phyloP scores from a whole-genome alignment of 139 green algal species.

The Coccomyxa sp. region DNA sequence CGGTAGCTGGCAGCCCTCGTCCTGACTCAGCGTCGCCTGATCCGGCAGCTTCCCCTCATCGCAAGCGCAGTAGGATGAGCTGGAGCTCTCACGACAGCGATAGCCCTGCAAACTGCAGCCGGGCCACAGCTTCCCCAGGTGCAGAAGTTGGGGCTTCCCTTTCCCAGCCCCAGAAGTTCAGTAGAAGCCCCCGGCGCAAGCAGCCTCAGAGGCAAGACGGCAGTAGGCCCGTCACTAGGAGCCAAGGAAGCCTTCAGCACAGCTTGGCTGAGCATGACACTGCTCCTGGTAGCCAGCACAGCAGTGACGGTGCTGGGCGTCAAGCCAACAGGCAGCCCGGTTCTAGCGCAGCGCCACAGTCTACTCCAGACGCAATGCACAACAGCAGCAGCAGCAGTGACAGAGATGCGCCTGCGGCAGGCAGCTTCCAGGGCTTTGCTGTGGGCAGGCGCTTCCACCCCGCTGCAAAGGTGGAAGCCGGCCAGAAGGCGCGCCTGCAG shows the following conservation, averaged over 20 bases:
- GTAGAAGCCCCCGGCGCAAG: no score
- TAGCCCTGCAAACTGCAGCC: no score
- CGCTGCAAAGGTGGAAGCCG: not conserved
- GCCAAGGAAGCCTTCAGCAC: not conserved
- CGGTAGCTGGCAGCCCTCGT: not conserved
- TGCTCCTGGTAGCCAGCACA: not conserved
- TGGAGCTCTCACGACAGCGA: no score
- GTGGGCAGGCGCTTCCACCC: conserved; percentile 5
- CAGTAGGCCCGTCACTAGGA: no score
- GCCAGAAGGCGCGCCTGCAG: conserved; percentile 7
- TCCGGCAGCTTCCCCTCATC: no score
- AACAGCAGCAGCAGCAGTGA: not conserved
- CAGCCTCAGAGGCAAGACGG: no score
- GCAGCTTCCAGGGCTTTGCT: not conserved
- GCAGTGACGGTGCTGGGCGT: not conserved
- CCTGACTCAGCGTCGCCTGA: no score
- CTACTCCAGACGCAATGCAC: not conserved
- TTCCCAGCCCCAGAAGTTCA: no score
- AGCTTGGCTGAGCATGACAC: not conserved
- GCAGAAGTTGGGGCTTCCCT: no score
- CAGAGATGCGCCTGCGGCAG: not conserved
- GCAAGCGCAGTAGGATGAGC: no score
- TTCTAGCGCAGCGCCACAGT: not conserved
- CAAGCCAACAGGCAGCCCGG: not conserved
- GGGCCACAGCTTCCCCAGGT: no score